Base-by-base conservation (phyloP, 805 yeast genomes). In the Zygosaccharomyces bisporus region DNA sequence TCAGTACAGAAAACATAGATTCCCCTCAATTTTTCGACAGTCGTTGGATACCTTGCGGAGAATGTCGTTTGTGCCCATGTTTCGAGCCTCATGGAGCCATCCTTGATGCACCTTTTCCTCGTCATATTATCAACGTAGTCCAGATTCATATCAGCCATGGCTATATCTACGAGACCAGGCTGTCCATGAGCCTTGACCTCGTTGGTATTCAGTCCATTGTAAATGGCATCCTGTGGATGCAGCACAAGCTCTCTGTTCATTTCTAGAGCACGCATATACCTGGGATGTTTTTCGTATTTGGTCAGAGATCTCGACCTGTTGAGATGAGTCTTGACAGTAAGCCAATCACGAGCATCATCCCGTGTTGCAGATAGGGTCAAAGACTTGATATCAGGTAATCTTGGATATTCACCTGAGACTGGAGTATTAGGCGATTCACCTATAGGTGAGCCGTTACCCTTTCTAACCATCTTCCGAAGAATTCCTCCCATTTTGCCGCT, bases 271-370 rank as follows among this genome's bases (percentile, higher is more conserved):
- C 87, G 71, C 60, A 76, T 77, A 43, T 85, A 81, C 52, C 98
- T 75, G 12, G 73, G 69, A 42, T 80, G 82, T 47, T 84, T 80
- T 49, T 90, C 96, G 43, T 73, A 74, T 4, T 78, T 68, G 2
- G 84, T 76, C 18, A 87, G 66, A 0, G 95, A 76, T 50, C 80
- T 81, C 44, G 89, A 80, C 54, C 97, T 74, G 60, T 83, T 78
- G 42, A 89, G 63, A 52, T 81, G 90, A 37, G 78, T 67, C 37
- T 75, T 72, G 12, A 72, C 70, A 18, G 75, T 78, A 16, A 79
- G 69, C 83, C 84, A 78, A 27, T 66, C 72, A 43, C 65, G 57
- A 39, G 70, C 64, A 35, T 68, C 66, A 48, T 70, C 57, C 62
- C 77, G 69, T 64, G 55, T 16, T 45, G 47, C 32, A 44, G 52